Conservation (phyloP, 371 early-diverging fungal genomes). For the Funneliformis caledonium region DNA sequence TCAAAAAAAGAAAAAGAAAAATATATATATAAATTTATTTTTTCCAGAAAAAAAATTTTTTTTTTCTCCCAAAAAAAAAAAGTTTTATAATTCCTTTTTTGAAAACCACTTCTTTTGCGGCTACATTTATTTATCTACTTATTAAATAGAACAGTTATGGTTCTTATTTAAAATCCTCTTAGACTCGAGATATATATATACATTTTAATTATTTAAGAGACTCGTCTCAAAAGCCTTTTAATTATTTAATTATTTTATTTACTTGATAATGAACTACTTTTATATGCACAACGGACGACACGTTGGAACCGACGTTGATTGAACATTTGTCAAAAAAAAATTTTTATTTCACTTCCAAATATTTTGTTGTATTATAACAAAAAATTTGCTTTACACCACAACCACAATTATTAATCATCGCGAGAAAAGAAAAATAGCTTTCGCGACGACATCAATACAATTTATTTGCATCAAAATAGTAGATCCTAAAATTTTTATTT, state of each 20-base stretch:
- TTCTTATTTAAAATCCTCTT: background rate
- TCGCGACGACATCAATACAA: background rate
- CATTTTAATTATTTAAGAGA: background rate
- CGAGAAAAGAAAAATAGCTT: background rate
- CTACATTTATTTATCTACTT: too few species aligned
- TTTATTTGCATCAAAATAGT: background rate
- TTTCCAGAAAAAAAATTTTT: too few species aligned
- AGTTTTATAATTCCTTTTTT: too few species aligned
- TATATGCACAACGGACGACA: constrained; percentile 30
- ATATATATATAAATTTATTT: too few species aligned
- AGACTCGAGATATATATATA: background rate
- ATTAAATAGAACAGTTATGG: background rate
- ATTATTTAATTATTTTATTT: constrained; percentile 2
- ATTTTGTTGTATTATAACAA: too few species aligned
- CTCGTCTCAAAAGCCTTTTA: background rate
- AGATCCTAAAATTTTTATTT: background rate
- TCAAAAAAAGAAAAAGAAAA: too few species aligned
- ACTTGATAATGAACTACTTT: constrained; percentile 29
- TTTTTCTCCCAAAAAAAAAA: too few species aligned
- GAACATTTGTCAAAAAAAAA: constrained; percentile 3
- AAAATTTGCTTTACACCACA: background rate
- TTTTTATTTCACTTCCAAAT: too few species aligned
- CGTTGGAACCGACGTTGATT: constrained; percentile 39
- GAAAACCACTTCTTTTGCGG: too few species aligned
- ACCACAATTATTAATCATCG: background rate